Evolutionary conservation across 345 rosid genomes (phyloP).

Genomic region (Theobroma cacao): DNA sequence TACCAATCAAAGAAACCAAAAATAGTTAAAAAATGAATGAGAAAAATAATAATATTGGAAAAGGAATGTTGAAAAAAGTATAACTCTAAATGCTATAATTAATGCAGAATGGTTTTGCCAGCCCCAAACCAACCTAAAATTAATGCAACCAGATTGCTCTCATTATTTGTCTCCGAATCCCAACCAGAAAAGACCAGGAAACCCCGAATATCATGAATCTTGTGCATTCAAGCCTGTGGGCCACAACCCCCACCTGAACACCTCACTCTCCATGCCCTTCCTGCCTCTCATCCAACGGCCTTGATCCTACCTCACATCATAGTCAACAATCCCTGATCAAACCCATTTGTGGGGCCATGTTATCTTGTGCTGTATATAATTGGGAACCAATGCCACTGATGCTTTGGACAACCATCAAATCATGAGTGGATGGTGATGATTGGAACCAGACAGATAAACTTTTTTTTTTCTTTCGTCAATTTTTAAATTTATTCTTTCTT

Average conservation of each 20-base stretch:
- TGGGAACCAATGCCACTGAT: constrained; percentile 28
- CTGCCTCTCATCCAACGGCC: constrained; percentile 15
- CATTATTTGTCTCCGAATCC: constrained; percentile 17
- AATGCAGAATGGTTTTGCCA: background rate
- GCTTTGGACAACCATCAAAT: constrained; percentile 50
- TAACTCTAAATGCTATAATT: background rate
- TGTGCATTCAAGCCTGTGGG: constrained; percentile 13
- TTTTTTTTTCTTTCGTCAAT: constrained; percentile 12
- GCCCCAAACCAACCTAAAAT: background rate
- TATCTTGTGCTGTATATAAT: constrained; percentile 20
- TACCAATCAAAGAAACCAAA: background rate
- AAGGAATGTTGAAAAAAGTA: background rate
- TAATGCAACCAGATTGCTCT: background rate
- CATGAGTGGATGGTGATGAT: constrained; percentile 52
- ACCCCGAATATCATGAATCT: no score
- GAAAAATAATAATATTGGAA: background rate
- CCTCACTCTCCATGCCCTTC: constrained; percentile 5
- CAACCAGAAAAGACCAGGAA: constrained; percentile 11
- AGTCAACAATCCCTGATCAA: constrained; percentile 23
- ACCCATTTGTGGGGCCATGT: background rate
- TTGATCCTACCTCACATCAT: background rate
- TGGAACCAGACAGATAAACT: constrained; percentile 50
- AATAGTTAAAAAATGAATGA: background rate
- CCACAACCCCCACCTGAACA: constrained; percentile 24
- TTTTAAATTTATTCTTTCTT: no score